Base-by-base conservation (phyloP, 768 basidiomycete genomes). In the Lactarius deliciosus region DNA sequence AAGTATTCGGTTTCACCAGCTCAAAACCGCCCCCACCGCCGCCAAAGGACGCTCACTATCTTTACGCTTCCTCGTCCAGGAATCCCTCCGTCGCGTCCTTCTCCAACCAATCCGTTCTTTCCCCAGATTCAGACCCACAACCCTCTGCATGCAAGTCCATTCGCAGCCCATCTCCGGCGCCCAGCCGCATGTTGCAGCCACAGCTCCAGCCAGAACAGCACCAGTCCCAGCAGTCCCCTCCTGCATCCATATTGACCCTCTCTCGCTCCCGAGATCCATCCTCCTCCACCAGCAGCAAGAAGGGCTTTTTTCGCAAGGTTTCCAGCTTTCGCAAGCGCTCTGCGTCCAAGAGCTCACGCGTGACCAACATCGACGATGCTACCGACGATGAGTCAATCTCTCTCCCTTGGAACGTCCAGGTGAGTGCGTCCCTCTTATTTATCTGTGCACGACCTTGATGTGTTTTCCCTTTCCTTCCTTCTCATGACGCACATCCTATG, bases 321-420 rank as follows among this genome's bases (percentile, higher is more conserved):
- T 60, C 68, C 15, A 43, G 47, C 38, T 11, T 71, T 36, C 28
- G 70, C 28, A 69, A 61, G 18, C 70, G 70, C 1, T 66, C 70
- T 10, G 30, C 57, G 25, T 64, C 70, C n/a, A 70, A 60, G 63
- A 47, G 40, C 62, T 47, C 57, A 8, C 63, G 57, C 38, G n/a
- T 28, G 16, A 25, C 30, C 40, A 41, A 22, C 3, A 16, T 22
- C 18, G 61, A 69, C 6, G 69, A 65, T 4, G 34, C 30, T 43
- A 40, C 45, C 2, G 59, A 65, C 32, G 63, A 64, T 28, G 70
- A 66, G 43, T 61, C 59, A 32, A 71, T 71, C 4, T 71, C 70
- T 11, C 57, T 20, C n/a, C 70, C 70, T 22, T 71, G 63, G 63
- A 71, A 71, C 41, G 54, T 71, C 43, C 70, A 71, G 64, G 70